A percentile compares a stretch with the other conserved stretches of the same genome.
Evolutionary conservation across 148 eudicot genomes (phyloP).

Genomic region (Bassia scoparia): DNA sequence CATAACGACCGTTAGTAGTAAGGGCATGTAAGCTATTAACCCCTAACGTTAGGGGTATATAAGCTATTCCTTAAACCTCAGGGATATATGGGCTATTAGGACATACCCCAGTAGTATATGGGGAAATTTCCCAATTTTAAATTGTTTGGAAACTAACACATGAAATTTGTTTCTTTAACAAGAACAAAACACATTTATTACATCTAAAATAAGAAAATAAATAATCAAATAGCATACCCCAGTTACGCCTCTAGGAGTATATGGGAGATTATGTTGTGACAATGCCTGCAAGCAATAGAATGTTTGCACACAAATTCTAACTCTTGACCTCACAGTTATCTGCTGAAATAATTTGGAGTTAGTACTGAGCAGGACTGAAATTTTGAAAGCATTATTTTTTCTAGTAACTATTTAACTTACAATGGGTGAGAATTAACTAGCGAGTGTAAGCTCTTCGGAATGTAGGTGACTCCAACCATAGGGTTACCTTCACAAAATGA

Average conservation of each 20-base stretch:
- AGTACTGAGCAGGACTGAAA: slow-evolving; percentile 3
- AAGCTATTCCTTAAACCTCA: no score
- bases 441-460: slow-evolving; percentile 41
- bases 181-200: not conserved
- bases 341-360: slow-evolving; percentile 23
- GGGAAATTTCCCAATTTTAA: not conserved
- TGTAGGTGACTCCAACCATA: slow-evolving; percentile 35
- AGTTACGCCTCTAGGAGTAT: slow-evolving; percentile 29
- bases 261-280: slow-evolving; percentile 47
- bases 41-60: no score
- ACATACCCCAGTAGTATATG: no score
- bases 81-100: no score
- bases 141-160: not conserved
- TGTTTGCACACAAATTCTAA: slow-evolving; percentile 40
- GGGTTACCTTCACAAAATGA: slow-evolving; percentile 46
- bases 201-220: not conserved
- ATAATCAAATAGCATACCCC: slow-evolving; percentile 29
- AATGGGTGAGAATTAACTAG: slow-evolving; percentile 43
- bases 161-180: not conserved
- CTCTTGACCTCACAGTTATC: slow-evolving; percentile 40
- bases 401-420: slow-evolving; percentile 28
- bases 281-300: slow-evolving; percentile 42
- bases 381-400: not conserved
- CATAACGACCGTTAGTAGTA: no score
- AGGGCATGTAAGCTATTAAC: no score